A percentile compares a stretch with the other conserved stretches of the same genome.
phyloP scores from a whole-genome alignment of 768 basidiomycete species.

The Rhodotorula toruloides region DNA sequence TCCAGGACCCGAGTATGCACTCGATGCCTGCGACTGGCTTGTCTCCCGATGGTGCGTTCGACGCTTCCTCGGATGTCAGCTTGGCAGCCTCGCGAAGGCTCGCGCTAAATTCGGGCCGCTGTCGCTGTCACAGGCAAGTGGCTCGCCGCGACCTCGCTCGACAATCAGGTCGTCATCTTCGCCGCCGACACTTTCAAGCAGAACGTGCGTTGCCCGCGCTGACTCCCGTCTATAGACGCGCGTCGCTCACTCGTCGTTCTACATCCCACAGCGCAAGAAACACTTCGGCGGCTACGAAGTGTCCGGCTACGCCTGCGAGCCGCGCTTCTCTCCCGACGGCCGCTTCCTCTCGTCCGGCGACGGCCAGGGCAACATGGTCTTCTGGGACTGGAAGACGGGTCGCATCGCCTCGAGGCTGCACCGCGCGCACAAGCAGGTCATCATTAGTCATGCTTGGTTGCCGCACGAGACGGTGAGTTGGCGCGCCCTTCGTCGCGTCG shows the following conservation, averaged over 20 bases:
- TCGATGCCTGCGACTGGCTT: conserved; percentile 99
- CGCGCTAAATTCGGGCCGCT: conserved; percentile 10
- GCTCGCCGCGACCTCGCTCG: conserved; percentile 93
- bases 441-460: conserved; percentile 95
- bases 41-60: conserved; percentile 47
- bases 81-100: background rate
- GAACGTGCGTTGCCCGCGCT: conserved; percentile 50
- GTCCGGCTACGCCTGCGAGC: conserved; percentile 93
- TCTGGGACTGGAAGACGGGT: conserved; percentile 99
- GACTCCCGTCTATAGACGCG: background rate
- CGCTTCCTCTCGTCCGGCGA: conserved; percentile 98
- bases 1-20: conserved; percentile 98
- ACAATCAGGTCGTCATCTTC: conserved; percentile 96
- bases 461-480: conserved; percentile 87
- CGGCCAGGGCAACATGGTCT: conserved; percentile 86
- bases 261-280: conserved; percentile 66
- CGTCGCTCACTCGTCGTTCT: too few relatives aligned
- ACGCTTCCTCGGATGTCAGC: conserved; percentile 25
- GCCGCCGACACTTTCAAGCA: conserved; percentile 98
- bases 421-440: conserved; percentile 91
- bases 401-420: conserved; percentile 60
- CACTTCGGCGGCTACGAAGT: conserved; percentile 94
- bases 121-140: conserved; percentile 65
- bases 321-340: conserved; percentile 96
- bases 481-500: too few relatives aligned